Evolutionary conservation across 345 rosid species (phyloP), one percentile per base, ranked within the genome.

Genomic region (Sisymbrium altissimum): DNA sequence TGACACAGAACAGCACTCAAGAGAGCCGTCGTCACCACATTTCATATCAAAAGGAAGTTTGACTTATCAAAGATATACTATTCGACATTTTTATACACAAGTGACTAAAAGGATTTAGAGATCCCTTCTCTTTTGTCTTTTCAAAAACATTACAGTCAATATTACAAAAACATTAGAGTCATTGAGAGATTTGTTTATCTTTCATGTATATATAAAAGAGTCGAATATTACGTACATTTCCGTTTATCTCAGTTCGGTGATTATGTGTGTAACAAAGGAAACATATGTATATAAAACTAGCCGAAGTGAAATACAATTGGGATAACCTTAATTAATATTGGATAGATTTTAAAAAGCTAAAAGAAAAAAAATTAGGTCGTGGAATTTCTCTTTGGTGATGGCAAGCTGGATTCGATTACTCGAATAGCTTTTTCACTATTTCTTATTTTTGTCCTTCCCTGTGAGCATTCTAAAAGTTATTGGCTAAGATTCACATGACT

Each of bases 41-140:
- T 61, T 72, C 45, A 55, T 73, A 32, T 66, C 19, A 27, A 66
- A 57, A 45, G 1, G 6, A 74, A 57, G 66, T 66, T 66, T 74
- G 72, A 74, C 66, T 74, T 57, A 36, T 57, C 72, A 66, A 66
- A 10, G 13, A 17, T 9, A 60, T 58, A 52, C 3, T n/a, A n/a
- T 65, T 48, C 53, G 1, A 55, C 41, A 50, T 18, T 6, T 40
- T 52, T 21, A 36, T 52, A 5, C 21, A 35, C 14, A 48, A n/a
- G n/a, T 27, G 9, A 13, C 13, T 18, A 17, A 27, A 38, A 12
- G 10, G 13, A 57, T 58, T 44, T 70, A 49, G 7, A 62, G 7
- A 40, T 72, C 29, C 3, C 8, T 18, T 36, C 6, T n/a, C 2
- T 52, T 50, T 25, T 52, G 57, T 36, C 35, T 61, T 38, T 30